phyloP scores from a whole-genome alignment of 2,329 filamentous ascomycete genomes.

The Ceratocystis harringtonii region DNA sequence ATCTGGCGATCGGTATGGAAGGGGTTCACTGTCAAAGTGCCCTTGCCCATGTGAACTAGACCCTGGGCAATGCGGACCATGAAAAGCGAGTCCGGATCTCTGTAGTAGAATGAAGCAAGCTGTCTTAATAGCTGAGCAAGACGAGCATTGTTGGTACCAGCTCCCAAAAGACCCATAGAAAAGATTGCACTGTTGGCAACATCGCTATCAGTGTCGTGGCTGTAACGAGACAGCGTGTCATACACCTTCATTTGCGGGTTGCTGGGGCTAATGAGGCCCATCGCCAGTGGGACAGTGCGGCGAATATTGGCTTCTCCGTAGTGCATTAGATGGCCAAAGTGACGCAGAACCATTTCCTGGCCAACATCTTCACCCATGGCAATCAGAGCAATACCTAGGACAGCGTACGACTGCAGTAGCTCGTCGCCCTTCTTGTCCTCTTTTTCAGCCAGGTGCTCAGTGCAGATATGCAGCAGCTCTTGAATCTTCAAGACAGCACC shows the following conservation, averaged over 20 bases:
- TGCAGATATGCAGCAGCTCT: slow-evolving; percentile 93
- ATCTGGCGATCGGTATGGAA: slow-evolving; percentile 98
- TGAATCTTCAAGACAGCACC: slow-evolving; percentile 95
- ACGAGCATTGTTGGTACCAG: slow-evolving; percentile 94
- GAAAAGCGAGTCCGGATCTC: slow-evolving; percentile 89
- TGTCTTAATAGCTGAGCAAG: slow-evolving; percentile 87
- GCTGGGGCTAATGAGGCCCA: slow-evolving; percentile 91
- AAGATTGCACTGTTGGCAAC: slow-evolving; percentile 98
- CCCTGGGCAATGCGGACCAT: slow-evolving; percentile 99
- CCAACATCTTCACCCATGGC: slow-evolving; percentile 98
- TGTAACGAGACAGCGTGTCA: slow-evolving; percentile 92
- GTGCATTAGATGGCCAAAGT: slow-evolving; percentile 98
- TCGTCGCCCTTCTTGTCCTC: slow-evolving; percentile 94
- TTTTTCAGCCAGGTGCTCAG: slow-evolving; percentile 87
- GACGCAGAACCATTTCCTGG: slow-evolving; percentile 95
- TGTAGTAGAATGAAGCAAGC: slow-evolving; percentile 93
- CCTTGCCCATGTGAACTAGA: slow-evolving; percentile 97
- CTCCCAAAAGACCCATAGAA: slow-evolving; percentile 92
- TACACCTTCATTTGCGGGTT: slow-evolving; percentile 99
- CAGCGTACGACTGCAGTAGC: slow-evolving; percentile 87
- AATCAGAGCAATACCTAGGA: slow-evolving; percentile 83
- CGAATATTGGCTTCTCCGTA: slow-evolving; percentile 96
- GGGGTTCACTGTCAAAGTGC: slow-evolving; percentile 87
- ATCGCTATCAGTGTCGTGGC: slow-evolving; percentile 96
- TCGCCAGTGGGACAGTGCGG: slow-evolving; percentile 85